A percentile compares a stretch with the other conserved stretches of the same genome.
Conservation (phyloP, 2,329 filamentous ascomycete genomes). For the Diplodia seriata region DNA sequence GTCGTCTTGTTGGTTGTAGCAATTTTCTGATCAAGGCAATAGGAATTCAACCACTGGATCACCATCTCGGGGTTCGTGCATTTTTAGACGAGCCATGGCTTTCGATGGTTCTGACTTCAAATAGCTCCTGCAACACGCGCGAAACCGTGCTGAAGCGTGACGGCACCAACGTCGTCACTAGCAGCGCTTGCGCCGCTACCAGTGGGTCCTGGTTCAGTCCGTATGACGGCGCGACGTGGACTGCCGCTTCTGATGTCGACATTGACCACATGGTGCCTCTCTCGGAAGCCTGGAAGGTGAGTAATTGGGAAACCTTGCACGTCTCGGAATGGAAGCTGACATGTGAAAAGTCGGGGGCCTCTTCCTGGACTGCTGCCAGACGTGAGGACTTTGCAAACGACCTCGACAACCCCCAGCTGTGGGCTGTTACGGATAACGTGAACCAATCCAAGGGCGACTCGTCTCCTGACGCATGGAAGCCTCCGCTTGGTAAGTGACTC, state of each 20-base stretch:
- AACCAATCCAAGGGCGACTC: conserved; percentile 77
- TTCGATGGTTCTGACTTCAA: conserved; percentile 34
- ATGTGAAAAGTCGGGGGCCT: conserved; percentile 67
- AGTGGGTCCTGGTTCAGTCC: conserved; percentile 74
- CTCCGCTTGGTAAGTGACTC: conserved; percentile 60
- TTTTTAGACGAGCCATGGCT: background rate
- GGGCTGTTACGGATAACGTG: conserved; percentile 78
- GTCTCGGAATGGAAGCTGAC: background rate
- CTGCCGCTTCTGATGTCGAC: conserved; percentile 71
- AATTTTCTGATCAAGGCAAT: background rate
- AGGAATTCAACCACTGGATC: conserved; percentile 32
- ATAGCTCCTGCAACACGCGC: conserved; percentile 72
- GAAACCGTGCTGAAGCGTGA: conserved; percentile 78
- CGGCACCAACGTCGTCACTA: conserved; percentile 67
- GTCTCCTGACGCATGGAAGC: conserved; percentile 79
- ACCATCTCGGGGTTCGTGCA: conserved; percentile 23
- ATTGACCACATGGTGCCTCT: conserved; percentile 86
- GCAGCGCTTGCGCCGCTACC: conserved; percentile 66
- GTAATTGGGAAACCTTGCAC: conserved; percentile 37
- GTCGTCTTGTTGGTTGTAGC: conserved; percentile 61
- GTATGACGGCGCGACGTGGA: conserved; percentile 77
- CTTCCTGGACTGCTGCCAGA: conserved; percentile 71
- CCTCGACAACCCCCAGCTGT: conserved; percentile 74
- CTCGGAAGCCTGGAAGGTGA: conserved; percentile 78
- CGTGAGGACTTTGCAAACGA: conserved; percentile 79